phyloP scores from a whole-genome alignment of 164 flowering plant genomes.

The Kalanchoe fedtschenkoi region DNA sequence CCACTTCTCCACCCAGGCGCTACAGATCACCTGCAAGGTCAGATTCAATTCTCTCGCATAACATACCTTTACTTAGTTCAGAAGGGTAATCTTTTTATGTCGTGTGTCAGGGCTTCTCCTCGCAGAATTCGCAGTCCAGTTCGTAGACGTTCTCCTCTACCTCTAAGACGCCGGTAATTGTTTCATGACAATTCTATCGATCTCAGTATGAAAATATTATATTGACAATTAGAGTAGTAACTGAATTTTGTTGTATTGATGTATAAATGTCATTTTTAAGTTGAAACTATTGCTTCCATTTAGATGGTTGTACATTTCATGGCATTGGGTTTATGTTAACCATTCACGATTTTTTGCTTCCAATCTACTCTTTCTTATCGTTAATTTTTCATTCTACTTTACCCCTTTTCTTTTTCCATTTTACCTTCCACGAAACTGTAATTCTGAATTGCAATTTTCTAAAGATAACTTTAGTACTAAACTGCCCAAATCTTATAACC shows the following conservation, averaged over 20 bases:
- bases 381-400: too few relatives aligned
- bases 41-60: not conserved
- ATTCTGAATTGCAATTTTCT: too few relatives aligned
- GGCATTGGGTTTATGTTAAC: not conserved
- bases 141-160: conserved; percentile 76
- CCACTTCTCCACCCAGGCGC: conserved; percentile 61
- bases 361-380: too few relatives aligned
- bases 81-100: not conserved
- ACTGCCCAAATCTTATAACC: too few relatives aligned
- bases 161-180: conserved; percentile 76
- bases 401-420: too few relatives aligned
- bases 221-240: not conserved
- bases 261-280: too few relatives aligned
- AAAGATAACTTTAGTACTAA: too few relatives aligned
- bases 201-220: not conserved
- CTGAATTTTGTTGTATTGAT: too few relatives aligned
- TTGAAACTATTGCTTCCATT: not conserved
- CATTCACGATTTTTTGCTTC: too few relatives aligned
- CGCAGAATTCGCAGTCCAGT: conserved; percentile 78
- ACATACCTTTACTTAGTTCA: not conserved
- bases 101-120: conserved; percentile 42
- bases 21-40: conserved; percentile 74
- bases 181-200: not conserved
- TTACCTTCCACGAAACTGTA: too few relatives aligned
- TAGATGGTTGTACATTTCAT: too few relatives aligned